These are phyloP conservation scores for Fusarium goolgardi DNA, from an alignment of 2,329 filamentous ascomycete species.

Conservation along the genomic window DNA sequence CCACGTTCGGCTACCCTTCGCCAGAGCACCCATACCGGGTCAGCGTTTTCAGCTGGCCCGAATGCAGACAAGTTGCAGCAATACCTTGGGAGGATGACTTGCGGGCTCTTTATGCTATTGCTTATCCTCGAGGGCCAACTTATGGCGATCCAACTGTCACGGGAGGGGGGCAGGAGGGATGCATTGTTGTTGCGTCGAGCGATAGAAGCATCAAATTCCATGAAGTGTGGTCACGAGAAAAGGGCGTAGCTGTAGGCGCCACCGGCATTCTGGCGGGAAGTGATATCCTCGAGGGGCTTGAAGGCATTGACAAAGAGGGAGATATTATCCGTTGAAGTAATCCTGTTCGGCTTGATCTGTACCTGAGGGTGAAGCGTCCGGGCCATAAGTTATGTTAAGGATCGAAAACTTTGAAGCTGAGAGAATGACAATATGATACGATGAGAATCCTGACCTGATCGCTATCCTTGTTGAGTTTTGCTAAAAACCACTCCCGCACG, in stretches of 20 bases:
- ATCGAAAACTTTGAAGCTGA: conserved; percentile 18
- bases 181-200: conserved; percentile 90
- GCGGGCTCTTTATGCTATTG: conserved; percentile 86
- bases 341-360: conserved; percentile 10
- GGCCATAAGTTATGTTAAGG: conserved; percentile 30
- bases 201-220: conserved; percentile 96
- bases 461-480: neutral
- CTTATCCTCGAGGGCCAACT: conserved; percentile 72
- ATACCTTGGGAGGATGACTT: conserved; percentile 86
- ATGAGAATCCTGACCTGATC: conserved; percentile 5
- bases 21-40: conserved; percentile 90
- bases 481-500: neutral
- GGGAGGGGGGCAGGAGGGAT: conserved; percentile 57
- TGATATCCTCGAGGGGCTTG: conserved; percentile 83
- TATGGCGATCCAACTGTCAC: conserved; percentile 41
- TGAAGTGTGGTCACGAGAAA: conserved; percentile 84
- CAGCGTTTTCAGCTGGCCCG: conserved; percentile 94
- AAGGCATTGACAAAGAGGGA: conserved; percentile 81
- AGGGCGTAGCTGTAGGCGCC: conserved; percentile 63
- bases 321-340: conserved; percentile 73
- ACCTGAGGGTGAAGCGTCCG: conserved; percentile 12
- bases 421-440: conserved; percentile 27
- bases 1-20: conserved; percentile 93
- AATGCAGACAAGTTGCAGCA: conserved; percentile 84
- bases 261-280: conserved; percentile 80